Base-by-base conservation (phyloP, 768 basidiomycete genomes). In the Sistotremastrum suecicum region DNA sequence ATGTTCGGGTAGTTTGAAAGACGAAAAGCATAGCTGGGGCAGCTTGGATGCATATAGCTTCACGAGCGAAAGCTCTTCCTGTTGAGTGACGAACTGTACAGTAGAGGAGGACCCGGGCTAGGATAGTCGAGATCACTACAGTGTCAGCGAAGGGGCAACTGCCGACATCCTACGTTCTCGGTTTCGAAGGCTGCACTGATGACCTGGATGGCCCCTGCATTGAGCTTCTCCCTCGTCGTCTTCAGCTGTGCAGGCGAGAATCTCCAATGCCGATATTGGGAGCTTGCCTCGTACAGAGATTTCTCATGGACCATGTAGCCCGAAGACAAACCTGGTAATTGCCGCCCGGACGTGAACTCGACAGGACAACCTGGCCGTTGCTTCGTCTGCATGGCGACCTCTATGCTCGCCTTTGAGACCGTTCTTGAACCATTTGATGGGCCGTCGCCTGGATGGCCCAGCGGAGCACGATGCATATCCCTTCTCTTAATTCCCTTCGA, bases 41-140 rank as follows among this genome's bases (percentile, higher is more conserved):
- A 91, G 78, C 63, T 90, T 91, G 41, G 77, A 74, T 50, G 84
- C 67, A 61, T 98, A 99, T 48, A 90, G 76, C 54, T 85, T 85
- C 28, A 98, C 86, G 37, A 99, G 75, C 7, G 86, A 65, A 38
- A 78, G 74, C 60, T 99, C 95, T 62, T 99, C 95, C 31, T 79
- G 69, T 2, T 88, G 73, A 39, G 63, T 71, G 30, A 92, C 67
- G 59, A 97, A 97, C 3, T 74, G 75, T 3, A 86, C 74, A 44
- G 71, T 70, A 11, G 67, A 65, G 3, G 86, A 85, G 0, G 84
- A 85, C 7, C 84, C 83, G 62, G 72, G 78, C 82, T 78, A 58
- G 31, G 10, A 30, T 10, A 28, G 39, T 31, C 34, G 28, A 32
- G 38, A 44, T 7, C 41, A 34, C 40, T 43, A 33, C 31, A 41